These are phyloP conservation scores for Huntiella savannae DNA, from an alignment of 2,329 filamentous ascomycete genomes.

Conservation along the genomic window DNA sequence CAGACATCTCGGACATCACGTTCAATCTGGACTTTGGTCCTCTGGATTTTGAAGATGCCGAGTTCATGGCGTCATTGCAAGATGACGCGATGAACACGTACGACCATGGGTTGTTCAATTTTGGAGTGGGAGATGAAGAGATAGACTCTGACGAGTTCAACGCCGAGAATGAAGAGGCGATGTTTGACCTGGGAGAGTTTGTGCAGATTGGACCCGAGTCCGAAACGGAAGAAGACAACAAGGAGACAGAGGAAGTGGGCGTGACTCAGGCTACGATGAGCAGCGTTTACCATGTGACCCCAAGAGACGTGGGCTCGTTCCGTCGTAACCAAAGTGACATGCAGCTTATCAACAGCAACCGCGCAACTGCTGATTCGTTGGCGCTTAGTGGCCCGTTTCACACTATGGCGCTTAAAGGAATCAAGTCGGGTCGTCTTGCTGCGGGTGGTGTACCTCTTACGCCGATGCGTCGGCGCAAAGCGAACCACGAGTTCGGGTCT, in stretches of 20 bases:
- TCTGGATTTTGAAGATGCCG: slow-evolving; percentile 14
- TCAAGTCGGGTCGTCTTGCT: slow-evolving; percentile 46
- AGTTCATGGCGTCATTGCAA: slow-evolving; percentile 18
- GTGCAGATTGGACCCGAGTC: not conserved
- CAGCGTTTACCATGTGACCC: slow-evolving; percentile 37
- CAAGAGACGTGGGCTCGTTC: slow-evolving; percentile 58
- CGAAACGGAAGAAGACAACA: slow-evolving; percentile 10
- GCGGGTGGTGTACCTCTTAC: slow-evolving; percentile 46
- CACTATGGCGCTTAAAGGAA: slow-evolving; percentile 39
- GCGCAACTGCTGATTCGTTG: slow-evolving; percentile 42
- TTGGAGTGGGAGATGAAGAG: not conserved
- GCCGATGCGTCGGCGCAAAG: slow-evolving; percentile 41
- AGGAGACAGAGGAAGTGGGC: slow-evolving; percentile 41
- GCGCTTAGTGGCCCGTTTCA: slow-evolving; percentile 38
- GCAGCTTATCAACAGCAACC: slow-evolving; percentile 39
- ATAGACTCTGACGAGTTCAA: not conserved
- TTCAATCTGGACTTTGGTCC: slow-evolving; percentile 38
- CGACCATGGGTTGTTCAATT: not conserved
- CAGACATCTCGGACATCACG: slow-evolving; percentile 42
- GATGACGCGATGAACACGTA: slow-evolving; percentile 26
- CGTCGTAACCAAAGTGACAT: slow-evolving; percentile 47
- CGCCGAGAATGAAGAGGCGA: not conserved
- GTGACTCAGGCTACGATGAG: slow-evolving; percentile 37
- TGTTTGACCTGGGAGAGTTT: not conserved
- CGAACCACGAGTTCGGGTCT: slow-evolving; percentile 28